Conservation (phyloP, 805 yeast genomes). For the Yarrowia sp. region DNA sequence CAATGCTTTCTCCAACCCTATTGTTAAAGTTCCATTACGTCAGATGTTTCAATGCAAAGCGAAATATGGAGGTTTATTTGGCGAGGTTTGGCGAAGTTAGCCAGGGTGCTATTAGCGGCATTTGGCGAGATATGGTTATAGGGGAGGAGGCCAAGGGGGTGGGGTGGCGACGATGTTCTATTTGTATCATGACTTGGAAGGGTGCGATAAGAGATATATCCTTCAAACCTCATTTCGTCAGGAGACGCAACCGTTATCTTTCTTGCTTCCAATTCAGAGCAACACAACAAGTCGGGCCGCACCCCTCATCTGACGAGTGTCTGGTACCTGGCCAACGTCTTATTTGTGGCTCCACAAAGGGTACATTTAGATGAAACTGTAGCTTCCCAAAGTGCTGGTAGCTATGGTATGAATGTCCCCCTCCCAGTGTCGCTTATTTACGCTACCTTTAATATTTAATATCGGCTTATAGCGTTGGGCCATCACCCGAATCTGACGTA, state of each 20-base stretch:
- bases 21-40: conserved; percentile 9
- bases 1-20: neutral
- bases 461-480: neutral
- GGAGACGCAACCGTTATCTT: neutral
- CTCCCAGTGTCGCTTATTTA: conserved; percentile 6
- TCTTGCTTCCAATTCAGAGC: conserved; percentile 9
- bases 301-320: neutral
- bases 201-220: too few relatives aligned
- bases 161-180: too few relatives aligned
- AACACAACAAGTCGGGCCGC: conserved; percentile 3
- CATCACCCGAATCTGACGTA: conserved; percentile 9
- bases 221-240: too few relatives aligned
- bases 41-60: neutral
- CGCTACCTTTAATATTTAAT: neutral
- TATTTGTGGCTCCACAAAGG: too few relatives aligned
- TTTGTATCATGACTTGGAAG: too few relatives aligned
- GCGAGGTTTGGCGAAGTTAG: conserved; percentile 13
- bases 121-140: neutral
- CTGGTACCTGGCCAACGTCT: too few relatives aligned
- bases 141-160: too few relatives aligned
- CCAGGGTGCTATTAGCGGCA: neutral
- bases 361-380: too few relatives aligned
- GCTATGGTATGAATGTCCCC: too few relatives aligned
- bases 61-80: conserved; percentile 7
- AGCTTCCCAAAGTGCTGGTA: too few relatives aligned